Conservation (phyloP, 2,329 filamentous ascomycete species). For the Pyrenophora graminea region DNA sequence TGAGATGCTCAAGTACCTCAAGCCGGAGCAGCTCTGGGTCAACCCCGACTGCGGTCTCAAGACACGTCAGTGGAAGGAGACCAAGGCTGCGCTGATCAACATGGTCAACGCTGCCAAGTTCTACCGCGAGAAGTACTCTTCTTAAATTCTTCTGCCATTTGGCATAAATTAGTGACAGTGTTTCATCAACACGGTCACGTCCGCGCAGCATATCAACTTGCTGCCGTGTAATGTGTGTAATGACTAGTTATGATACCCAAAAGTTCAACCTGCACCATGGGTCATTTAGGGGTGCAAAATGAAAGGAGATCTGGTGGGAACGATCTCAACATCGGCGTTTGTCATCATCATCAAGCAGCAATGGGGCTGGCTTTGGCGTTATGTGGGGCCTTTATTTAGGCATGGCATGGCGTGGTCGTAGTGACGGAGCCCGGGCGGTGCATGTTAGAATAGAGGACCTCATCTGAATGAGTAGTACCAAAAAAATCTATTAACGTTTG, state of each 20-base stretch:
- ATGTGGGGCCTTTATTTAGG: not conserved
- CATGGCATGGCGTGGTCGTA: conserved; percentile 3
- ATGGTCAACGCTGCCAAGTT: conserved; percentile 98
- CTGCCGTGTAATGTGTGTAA: conserved; percentile 47
- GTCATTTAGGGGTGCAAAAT: conserved; percentile 38
- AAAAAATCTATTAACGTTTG: not conserved
- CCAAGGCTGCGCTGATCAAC: conserved; percentile 92
- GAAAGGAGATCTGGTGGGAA: conserved; percentile 32
- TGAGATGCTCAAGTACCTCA: conserved; percentile 95
- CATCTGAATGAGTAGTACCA: not conserved
- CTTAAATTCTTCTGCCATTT: conserved; percentile 49
- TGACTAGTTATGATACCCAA: conserved; percentile 49
- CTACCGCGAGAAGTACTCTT: conserved; percentile 87
- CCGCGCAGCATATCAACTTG: conserved; percentile 46
- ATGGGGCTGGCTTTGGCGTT: conserved; percentile 16
- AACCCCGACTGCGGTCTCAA: conserved; percentile 99
- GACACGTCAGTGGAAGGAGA: conserved; percentile 98
- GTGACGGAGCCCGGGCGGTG: not conserved
- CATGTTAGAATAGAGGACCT: not conserved
- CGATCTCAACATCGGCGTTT: conserved; percentile 49
- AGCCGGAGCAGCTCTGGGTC: conserved; percentile 98
- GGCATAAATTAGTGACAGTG: conserved; percentile 24
- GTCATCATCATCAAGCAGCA: conserved; percentile 23
- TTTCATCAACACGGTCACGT: conserved; percentile 41
- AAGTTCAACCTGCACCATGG: conserved; percentile 50